Evolutionary conservation across 2,329 filamentous ascomycete genomes (phyloP).

Genomic region (Drechslerella dactyloides): DNA sequence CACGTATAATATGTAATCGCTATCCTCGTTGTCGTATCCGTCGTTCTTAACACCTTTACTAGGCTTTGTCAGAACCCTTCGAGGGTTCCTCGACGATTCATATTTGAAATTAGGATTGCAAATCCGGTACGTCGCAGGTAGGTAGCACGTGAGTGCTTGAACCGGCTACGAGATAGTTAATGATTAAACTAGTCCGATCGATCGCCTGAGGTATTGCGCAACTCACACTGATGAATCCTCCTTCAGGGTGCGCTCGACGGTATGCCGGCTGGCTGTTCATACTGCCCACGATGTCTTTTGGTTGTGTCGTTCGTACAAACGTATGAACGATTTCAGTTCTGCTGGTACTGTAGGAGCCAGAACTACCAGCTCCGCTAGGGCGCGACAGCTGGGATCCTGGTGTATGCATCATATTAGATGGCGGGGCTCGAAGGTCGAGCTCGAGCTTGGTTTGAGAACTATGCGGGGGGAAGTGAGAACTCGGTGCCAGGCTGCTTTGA

Average conservation of each 20-base stretch:
- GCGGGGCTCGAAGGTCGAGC: constrained; percentile 67
- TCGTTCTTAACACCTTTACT: constrained; percentile 99
- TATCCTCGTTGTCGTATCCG: constrained; percentile 98
- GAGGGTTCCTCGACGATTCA: constrained; percentile 94
- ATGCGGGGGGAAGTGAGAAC: constrained; percentile 76
- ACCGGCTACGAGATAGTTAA: constrained; percentile 70
- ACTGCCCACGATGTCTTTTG: constrained; percentile 78
- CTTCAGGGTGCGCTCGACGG: constrained; percentile 91
- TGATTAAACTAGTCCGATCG: too few species aligned
- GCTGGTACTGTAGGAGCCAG: constrained; percentile 60
- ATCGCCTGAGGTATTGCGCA: neutral
- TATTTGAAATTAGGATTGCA: constrained; percentile 99
- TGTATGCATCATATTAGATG: constrained; percentile 71
- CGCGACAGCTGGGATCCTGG: constrained; percentile 70
- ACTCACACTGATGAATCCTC: constrained; percentile 91
- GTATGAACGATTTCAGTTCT: constrained; percentile 77
- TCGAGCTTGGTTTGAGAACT: constrained; percentile 71
- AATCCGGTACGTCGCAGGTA: constrained; percentile 95
- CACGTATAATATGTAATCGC: constrained; percentile 98
- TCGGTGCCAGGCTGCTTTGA: constrained; percentile 57
- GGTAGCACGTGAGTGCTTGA: constrained; percentile 89
- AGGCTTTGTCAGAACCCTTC: constrained; percentile 93
- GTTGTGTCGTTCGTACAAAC: constrained; percentile 77
- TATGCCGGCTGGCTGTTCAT: constrained; percentile 88
- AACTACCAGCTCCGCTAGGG: constrained; percentile 63